phyloP scores from a whole-genome alignment of 768 basidiomycete genomes.

The Myochromella boudieri region DNA sequence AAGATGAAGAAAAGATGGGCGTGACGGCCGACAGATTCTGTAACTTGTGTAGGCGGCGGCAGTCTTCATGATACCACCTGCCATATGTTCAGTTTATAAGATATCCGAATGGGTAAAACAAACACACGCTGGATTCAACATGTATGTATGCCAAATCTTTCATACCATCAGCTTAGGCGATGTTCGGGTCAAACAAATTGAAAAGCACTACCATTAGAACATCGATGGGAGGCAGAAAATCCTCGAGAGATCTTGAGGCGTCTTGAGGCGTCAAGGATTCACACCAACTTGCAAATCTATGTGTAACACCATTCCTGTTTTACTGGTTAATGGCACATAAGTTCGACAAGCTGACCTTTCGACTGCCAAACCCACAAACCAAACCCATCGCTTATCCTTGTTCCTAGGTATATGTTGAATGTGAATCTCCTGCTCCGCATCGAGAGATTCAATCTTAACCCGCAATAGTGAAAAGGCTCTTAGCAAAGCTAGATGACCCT shows the following conservation, averaged over 20 bases:
- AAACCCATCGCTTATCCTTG: constrained; percentile 30
- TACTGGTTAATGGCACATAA: constrained; percentile 27
- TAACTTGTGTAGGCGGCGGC: constrained; percentile 3
- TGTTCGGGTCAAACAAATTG: not conserved
- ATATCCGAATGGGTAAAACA: not conserved
- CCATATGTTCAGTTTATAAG: not conserved
- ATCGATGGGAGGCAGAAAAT: constrained; percentile 33
- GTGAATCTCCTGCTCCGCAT: not conserved
- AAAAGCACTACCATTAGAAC: constrained; percentile 31
- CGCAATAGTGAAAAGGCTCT: constrained; percentile 30
- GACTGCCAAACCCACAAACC: constrained; percentile 37
- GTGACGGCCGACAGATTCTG: not conserved
- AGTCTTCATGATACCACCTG: constrained; percentile 17
- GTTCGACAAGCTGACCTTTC: constrained; percentile 28
- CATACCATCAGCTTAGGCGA: not conserved
- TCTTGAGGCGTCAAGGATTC: constrained; percentile 5
- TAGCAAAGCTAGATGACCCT: constrained; percentile 34
- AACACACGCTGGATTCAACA: constrained; percentile 16
- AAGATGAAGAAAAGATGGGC: not conserved
- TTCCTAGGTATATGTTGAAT: constrained; percentile 19
- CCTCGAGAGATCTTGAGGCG: constrained; percentile 3
- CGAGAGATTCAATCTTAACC: constrained; percentile 19
- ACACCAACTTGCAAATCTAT: constrained; percentile 8
- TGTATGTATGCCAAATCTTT: constrained; percentile 18
- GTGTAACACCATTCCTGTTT: not conserved